Evolutionary conservation across 805 yeast species (phyloP), one percentile per base, ranked within the genome.

Genomic region (Novakomyces olei): DNA sequence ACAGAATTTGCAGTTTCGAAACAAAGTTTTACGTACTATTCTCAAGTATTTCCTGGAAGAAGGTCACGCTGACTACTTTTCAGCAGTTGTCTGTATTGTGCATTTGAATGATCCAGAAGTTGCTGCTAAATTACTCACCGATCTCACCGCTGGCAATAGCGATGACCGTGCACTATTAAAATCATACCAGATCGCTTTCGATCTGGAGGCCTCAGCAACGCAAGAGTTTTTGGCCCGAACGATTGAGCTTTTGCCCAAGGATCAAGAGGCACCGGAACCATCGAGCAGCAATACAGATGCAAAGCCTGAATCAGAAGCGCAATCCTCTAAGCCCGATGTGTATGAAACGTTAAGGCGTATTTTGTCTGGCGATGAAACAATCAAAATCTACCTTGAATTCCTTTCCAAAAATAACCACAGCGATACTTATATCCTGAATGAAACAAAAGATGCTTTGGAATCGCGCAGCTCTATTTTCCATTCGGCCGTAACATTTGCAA

Each of bases 151-250:
- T 2, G 43, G 42, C 8, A 51, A 47, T 8, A 53, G 58, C n/a
- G 53, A 61, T 32, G 52, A 51, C 22, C 50, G 59, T 14, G 65
- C 61, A 39, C 51, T 49, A 30, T 60, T 69, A 40, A 61, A 76
- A 37, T 92, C 92, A 2, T 78, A 69, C 53, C 98, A 88, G 59
- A 78, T 85, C 34, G 95, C 95, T 1, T 88, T 88, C 51, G 98
- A 88, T 51, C 65, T 88, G 37, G 95, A 83, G 5, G 72, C 71
- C 34, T 72, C 91, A 10, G 94, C 94, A 0, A 68, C 93, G 5
- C 96, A 85, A 57, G 91, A 79, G 48, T 62, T 88, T 41, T 61
- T 83, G 37, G 73, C 69, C 17, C 57, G 61, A 26, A 58, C 60
- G 5, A 48, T 61, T 28, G 51, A 46, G 10, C 47, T 45, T 26